These are phyloP conservation scores for Bolboschoenus planiculmis DNA, from an alignment of 176 grass and related monocot species.

Conservation along the genomic window DNA sequence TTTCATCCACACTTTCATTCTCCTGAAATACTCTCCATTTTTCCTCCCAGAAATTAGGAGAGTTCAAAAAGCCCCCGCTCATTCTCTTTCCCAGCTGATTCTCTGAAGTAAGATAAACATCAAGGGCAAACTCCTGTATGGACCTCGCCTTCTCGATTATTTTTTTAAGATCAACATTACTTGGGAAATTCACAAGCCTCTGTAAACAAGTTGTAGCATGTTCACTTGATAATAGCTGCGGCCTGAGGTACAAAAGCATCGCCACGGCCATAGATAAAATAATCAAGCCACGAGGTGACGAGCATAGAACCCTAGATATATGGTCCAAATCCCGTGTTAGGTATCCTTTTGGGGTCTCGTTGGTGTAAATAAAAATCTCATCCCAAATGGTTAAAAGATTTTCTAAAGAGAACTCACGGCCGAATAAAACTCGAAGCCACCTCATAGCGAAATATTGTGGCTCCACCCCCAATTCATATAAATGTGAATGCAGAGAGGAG, in stretches of 20 bases:
- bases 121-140: constrained; percentile 61
- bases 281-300: constrained; percentile 69
- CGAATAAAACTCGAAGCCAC: constrained; percentile 93
- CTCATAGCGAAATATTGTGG: constrained; percentile 86
- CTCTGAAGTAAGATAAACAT: constrained; percentile 58
- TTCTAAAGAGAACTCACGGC: constrained; percentile 86
- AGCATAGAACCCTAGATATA: constrained; percentile 60
- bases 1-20: constrained; percentile 24
- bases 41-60: constrained; percentile 86
- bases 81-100: constrained; percentile 29
- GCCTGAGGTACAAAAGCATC: constrained; percentile 93
- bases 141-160: constrained; percentile 85
- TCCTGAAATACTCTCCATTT: constrained; percentile 79
- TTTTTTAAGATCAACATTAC: constrained; percentile 55
- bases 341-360: constrained; percentile 23
- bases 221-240: constrained; percentile 77
- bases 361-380: constrained; percentile 78
- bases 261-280: constrained; percentile 80
- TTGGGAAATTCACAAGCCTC: constrained; percentile 77
- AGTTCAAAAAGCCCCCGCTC: constrained; percentile 26
- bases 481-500: constrained; percentile 76
- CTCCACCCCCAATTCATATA: constrained; percentile 83
- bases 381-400: constrained; percentile 89
- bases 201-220: constrained; percentile 79
- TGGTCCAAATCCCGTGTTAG: constrained; percentile 32